phyloP scores from a whole-genome alignment of 2,329 filamentous ascomycete genomes.

The Bipolaris victoriae region DNA sequence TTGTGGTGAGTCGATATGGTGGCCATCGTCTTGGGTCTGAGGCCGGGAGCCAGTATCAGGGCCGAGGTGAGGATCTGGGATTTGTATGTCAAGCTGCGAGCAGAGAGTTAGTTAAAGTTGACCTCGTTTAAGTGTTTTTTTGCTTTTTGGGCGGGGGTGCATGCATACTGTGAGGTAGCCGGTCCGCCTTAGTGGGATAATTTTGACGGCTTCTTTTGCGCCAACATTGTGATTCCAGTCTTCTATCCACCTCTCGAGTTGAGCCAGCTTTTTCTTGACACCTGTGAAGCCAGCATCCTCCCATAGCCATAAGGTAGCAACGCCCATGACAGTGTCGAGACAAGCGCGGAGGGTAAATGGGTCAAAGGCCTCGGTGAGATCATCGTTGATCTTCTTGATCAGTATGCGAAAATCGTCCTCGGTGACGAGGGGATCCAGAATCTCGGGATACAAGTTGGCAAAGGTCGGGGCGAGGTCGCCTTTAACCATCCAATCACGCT shows the following conservation, averaged over 20 bases:
- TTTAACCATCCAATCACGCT: conserved; percentile 86
- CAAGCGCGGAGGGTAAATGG: conserved; percentile 79
- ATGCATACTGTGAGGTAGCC: conserved; percentile 80
- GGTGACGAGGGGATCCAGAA: conserved; percentile 82
- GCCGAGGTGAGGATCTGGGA: conserved; percentile 74
- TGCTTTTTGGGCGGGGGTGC: background rate
- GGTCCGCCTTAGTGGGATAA: conserved; percentile 79
- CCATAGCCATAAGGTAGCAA: conserved; percentile 92
- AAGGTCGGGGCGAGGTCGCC: conserved; percentile 93
- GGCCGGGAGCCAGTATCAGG: conserved; percentile 41
- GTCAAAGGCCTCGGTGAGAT: conserved; percentile 77
- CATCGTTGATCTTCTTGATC: conserved; percentile 80
- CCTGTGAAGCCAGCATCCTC: conserved; percentile 83
- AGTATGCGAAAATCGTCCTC: conserved; percentile 87
- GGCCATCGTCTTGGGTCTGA: conserved; percentile 36
- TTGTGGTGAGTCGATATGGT: conserved; percentile 14
- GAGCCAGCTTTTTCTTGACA: conserved; percentile 72
- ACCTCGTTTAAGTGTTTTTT: background rate
- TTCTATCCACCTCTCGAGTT: conserved; percentile 81
- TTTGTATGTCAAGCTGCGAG: conserved; percentile 75
- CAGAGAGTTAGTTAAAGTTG: background rate
- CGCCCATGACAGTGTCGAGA: conserved; percentile 77
- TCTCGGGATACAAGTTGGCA: conserved; percentile 94
- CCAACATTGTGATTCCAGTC: conserved; percentile 77
- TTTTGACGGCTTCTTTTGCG: conserved; percentile 68